These are phyloP conservation scores for Pyrenopolyporus hunteri DNA, from an alignment of 495 filamentous ascomycete genomes.

Conservation along the genomic window DNA sequence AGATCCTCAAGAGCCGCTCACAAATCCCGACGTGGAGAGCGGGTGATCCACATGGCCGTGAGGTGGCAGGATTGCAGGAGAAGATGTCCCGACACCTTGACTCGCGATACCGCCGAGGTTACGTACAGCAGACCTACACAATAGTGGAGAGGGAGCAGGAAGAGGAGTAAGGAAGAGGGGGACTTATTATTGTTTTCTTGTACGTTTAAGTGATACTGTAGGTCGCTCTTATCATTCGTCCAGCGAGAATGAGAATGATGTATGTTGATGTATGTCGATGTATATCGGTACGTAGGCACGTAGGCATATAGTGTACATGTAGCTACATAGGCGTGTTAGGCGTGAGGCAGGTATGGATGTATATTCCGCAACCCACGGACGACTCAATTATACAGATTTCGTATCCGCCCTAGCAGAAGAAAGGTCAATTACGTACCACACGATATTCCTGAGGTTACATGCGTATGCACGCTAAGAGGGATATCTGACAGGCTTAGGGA, in stretches of 20 bases:
- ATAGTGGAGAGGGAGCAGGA: not conserved
- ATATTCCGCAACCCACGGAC: not conserved
- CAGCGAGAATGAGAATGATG: too few species aligned
- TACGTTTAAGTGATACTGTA: not conserved
- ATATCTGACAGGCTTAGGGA: not conserved
- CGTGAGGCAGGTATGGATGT: not conserved
- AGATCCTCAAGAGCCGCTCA: constrained; percentile 14
- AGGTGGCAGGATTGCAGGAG: constrained; percentile 24
- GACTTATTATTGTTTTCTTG: not conserved
- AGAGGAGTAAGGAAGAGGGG: not conserved
- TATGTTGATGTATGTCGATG: too few species aligned
- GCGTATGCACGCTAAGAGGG: not conserved
- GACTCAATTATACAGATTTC: constrained; percentile 6
- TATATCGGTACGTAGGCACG: too few species aligned
- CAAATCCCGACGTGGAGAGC: constrained; percentile 35
- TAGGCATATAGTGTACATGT: too few species aligned
- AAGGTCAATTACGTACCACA: constrained; percentile 9
- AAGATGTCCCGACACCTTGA: constrained; percentile 15
- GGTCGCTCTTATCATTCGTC: not conserved
- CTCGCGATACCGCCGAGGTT: constrained; percentile 22
- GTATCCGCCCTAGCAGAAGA: not conserved
- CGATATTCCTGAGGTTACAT: constrained; percentile 5
- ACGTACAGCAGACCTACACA: constrained; percentile 21
- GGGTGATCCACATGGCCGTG: constrained; percentile 29
- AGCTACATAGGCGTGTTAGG: too few species aligned